phyloP scores from a whole-genome alignment of 1,284 basidiomycete genomes.

The Apiotrichum brassicae region DNA sequence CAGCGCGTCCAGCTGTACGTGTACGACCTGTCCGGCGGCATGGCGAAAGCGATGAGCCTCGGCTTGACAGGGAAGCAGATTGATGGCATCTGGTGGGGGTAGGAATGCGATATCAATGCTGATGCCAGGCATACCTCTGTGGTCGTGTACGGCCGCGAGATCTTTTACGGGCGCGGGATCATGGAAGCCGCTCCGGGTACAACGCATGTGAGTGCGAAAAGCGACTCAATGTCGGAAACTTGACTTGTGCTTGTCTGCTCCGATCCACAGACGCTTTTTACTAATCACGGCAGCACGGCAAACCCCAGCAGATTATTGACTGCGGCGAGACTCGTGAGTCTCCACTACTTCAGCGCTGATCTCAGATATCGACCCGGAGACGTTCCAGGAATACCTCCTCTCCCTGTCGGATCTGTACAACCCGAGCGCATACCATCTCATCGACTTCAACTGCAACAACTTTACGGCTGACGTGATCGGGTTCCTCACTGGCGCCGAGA shows the following conservation, averaged over 20 bases:
- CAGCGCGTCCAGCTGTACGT: constrained; percentile 67
- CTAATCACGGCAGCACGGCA: constrained; percentile 58
- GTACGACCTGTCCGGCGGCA: constrained; percentile 81
- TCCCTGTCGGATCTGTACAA: constrained; percentile 74
- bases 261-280: too few species aligned
- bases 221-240: too few species aligned
- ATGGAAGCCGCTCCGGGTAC: constrained; percentile 58
- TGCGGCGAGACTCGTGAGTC: constrained; percentile 63
- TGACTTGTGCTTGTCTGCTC: too few species aligned
- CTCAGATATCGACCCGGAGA: constrained; percentile 65
- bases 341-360: not conserved
- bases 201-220: constrained; percentile 58
- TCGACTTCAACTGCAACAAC: constrained; percentile 69
- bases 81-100: constrained; percentile 72
- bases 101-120: not conserved
- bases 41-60: constrained; percentile 67
- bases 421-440: constrained; percentile 84
- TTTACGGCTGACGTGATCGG: constrained; percentile 82
- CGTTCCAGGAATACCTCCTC: constrained; percentile 70
- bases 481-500: constrained; percentile 70
- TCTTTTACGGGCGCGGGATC: constrained; percentile 86
- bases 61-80: constrained; percentile 78
- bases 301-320: constrained; percentile 66
- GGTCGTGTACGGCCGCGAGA: constrained; percentile 74
- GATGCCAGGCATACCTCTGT: constrained; percentile 63